phyloP scores from a whole-genome alignment of 2,329 filamentous ascomycete species.

The Fusarium albidum region DNA sequence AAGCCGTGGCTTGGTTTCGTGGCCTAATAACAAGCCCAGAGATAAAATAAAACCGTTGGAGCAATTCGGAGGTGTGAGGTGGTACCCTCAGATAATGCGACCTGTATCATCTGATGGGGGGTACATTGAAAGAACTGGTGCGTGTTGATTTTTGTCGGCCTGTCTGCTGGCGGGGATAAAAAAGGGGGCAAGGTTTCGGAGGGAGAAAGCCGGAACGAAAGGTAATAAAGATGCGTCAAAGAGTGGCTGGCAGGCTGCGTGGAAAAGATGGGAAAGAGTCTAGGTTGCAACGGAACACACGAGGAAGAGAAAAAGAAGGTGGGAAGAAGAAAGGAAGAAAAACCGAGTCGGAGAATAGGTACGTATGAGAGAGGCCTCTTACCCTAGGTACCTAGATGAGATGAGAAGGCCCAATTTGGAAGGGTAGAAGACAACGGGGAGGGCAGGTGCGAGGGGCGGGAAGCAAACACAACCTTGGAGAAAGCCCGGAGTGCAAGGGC shows the following conservation, averaged over 20 bases:
- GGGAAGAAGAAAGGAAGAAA: conserved; percentile 8
- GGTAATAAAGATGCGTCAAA: conserved; percentile 15
- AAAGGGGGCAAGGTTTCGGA: conserved; percentile 24
- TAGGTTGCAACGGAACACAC: neutral
- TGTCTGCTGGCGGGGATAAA: conserved; percentile 20
- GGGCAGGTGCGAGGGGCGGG: conserved; percentile 1
- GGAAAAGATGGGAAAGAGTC: neutral
- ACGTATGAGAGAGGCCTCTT: conserved; percentile 16
- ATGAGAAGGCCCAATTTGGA: conserved; percentile 30
- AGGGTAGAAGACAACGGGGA: conserved; percentile 25
- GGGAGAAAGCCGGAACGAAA: conserved; percentile 18
- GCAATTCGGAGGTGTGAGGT: neutral
- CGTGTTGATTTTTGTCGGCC: neutral
- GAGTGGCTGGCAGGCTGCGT: conserved; percentile 10
- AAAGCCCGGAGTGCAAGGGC: conserved; percentile 14
- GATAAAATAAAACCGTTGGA: conserved; percentile 8
- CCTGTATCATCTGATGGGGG: conserved; percentile 23
- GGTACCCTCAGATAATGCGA: conserved; percentile 16
- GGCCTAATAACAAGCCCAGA: neutral
- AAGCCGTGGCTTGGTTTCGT: conserved; percentile 4
- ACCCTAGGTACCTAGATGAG: neutral
- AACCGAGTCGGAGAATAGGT: conserved; percentile 3
- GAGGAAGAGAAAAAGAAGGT: conserved; percentile 6
- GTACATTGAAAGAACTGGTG: conserved; percentile 13
- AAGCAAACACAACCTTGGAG: conserved; percentile 6